These are phyloP conservation scores for Alternaria brassicicola DNA, from an alignment of 2,329 filamentous ascomycete species.

Conservation along the genomic window DNA sequence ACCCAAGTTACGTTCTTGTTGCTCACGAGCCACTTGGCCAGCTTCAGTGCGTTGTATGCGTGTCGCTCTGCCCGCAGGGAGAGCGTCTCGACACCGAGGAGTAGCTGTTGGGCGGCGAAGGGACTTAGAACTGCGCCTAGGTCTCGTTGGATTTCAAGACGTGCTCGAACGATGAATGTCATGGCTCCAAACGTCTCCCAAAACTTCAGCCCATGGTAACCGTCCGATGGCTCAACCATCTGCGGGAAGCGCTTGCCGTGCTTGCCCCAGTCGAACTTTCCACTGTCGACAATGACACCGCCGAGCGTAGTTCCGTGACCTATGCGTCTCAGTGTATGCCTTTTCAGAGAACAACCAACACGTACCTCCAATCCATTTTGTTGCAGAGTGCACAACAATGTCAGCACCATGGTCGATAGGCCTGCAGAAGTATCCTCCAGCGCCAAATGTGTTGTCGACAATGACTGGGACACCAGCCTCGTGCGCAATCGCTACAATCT, in stretches of 20 bases:
- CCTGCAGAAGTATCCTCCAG: constrained; percentile 84
- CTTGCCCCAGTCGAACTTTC: constrained; percentile 93
- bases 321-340: not conserved
- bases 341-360: not conserved
- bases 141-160: constrained; percentile 90
- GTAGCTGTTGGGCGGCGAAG: constrained; percentile 89
- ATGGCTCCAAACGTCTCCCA: constrained; percentile 88
- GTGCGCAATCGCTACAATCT: constrained; percentile 80
- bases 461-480: constrained; percentile 64
- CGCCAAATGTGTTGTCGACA: constrained; percentile 93
- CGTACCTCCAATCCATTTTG: constrained; percentile 90
- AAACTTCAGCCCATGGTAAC: constrained; percentile 93
- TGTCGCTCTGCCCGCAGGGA: constrained; percentile 86
- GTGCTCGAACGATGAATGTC: constrained; percentile 81
- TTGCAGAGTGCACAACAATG: constrained; percentile 92
- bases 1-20: constrained; percentile 90
- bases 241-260: constrained; percentile 86
- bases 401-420: constrained; percentile 91
- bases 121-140: constrained; percentile 83
- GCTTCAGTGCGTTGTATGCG: constrained; percentile 77
- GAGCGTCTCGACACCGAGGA: constrained; percentile 88
- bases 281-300: constrained; percentile 83
- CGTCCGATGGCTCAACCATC: constrained; percentile 84
- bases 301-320: constrained; percentile 86
- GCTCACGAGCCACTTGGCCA: constrained; percentile 83